A percentile compares a stretch with the other conserved stretches of the same genome.
Conservation (phyloP, 305 asterid species). For the Caryopteris hybrid region DNA sequence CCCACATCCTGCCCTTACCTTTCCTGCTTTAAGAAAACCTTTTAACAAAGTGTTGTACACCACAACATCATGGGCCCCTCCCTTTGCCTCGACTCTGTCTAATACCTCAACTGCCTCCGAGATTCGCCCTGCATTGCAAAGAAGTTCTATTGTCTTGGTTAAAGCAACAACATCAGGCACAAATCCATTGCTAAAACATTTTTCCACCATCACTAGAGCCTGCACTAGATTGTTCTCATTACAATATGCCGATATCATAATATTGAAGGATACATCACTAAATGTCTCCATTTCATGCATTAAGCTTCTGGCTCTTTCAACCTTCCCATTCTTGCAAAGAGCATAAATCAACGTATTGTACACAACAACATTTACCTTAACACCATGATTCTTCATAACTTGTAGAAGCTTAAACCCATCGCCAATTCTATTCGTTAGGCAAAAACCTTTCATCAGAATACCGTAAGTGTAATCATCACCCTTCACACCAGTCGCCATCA, state of each 20-base stretch:
- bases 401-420: slow-evolving; percentile 88
- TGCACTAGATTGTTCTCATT: slow-evolving; percentile 56
- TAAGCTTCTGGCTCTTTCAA: slow-evolving; percentile 82
- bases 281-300: slow-evolving; percentile 61
- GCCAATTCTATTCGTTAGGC: slow-evolving; percentile 76
- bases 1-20: slow-evolving; percentile 44
- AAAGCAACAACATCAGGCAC: slow-evolving; percentile 62
- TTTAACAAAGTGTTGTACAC: slow-evolving; percentile 65
- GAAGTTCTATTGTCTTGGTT: slow-evolving; percentile 54
- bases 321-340: slow-evolving; percentile 80
- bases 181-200: slow-evolving; percentile 52
- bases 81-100: slow-evolving; percentile 61
- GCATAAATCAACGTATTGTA: slow-evolving; percentile 75
- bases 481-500: slow-evolving; percentile 57
- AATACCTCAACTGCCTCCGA: slow-evolving; percentile 72
- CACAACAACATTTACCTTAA: slow-evolving; percentile 46
- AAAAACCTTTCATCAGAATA: slow-evolving; percentile 91
- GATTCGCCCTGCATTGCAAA: slow-evolving; percentile 48
- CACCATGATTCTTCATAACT: slow-evolving; percentile 52
- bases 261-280: slow-evolving; percentile 69
- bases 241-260: slow-evolving; percentile 72
- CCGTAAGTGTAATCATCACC: slow-evolving; percentile 85
- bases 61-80: slow-evolving; percentile 58
- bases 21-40: slow-evolving; percentile 63
- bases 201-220: slow-evolving; percentile 78